These are phyloP conservation scores for Catharanthus roseus DNA, from an alignment of 257 asterid genomes.

Conservation along the genomic window DNA sequence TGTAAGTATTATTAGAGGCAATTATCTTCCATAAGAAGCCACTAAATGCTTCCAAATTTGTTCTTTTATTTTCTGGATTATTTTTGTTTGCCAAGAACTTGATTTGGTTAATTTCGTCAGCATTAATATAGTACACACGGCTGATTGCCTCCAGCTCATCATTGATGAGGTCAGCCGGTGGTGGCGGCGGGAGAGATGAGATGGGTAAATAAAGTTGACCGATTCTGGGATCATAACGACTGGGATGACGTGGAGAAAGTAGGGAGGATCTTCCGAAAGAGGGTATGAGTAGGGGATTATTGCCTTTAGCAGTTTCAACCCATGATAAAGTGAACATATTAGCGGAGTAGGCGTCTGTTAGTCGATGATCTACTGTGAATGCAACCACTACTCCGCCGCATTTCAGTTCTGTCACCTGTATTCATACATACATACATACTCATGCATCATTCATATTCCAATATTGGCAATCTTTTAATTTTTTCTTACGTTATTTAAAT, in stretches of 20 bases:
- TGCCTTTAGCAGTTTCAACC: conserved; percentile 44
- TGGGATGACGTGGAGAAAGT: conserved; percentile 40
- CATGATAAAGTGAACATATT: conserved; percentile 59
- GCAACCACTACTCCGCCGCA: conserved; percentile 62
- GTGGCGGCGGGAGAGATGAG: conserved; percentile 20
- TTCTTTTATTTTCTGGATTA: conserved; percentile 11
- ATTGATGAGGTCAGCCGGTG: background rate
- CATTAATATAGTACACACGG: conserved; percentile 51
- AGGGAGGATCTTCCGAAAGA: conserved; percentile 54
- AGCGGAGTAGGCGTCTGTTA: conserved; percentile 68
- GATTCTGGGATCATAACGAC: conserved; percentile 26
- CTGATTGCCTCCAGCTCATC: conserved; percentile 25
- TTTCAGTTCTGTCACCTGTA: conserved; percentile 46
- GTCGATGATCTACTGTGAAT: conserved; percentile 55
- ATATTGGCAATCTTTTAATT: too few relatives aligned
- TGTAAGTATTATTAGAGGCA: conserved; percentile 11
- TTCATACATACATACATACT: too few relatives aligned
- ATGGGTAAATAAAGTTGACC: conserved; percentile 31
- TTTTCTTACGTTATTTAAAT: too few relatives aligned
- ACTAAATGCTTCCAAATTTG: conserved; percentile 50
- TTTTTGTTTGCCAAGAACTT: conserved; percentile 35
- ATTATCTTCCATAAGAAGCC: conserved; percentile 60
- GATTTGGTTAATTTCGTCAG: conserved; percentile 27
- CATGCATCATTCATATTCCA: too few relatives aligned
- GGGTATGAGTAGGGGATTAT: conserved; percentile 36